Evolutionary conservation across 2,329 filamentous ascomycete species (phyloP).

Genomic region (Albifimbria verrucaria): DNA sequence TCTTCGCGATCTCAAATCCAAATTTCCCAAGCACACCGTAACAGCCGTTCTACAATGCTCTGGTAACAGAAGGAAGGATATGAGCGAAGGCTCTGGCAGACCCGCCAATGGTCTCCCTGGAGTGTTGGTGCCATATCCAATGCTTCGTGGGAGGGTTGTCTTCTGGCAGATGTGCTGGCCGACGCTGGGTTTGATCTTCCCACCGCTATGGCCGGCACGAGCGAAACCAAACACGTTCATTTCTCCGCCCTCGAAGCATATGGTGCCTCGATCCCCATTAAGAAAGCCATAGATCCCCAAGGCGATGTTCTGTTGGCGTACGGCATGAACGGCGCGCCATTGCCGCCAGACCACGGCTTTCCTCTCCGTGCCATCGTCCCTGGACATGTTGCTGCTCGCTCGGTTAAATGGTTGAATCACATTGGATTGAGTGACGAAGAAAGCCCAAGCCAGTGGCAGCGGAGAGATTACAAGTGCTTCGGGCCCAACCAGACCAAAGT

Average conservation of each 20-base stretch:
- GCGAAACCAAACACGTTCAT: constrained; percentile 48
- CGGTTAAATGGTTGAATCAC: constrained; percentile 66
- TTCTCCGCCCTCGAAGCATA: constrained; percentile 60
- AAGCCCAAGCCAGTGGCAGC: constrained; percentile 62
- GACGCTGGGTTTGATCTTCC: constrained; percentile 50
- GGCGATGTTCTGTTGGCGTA: constrained; percentile 66
- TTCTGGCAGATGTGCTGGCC: constrained; percentile 50
- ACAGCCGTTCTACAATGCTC: constrained; percentile 59
- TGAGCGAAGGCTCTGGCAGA: constrained; percentile 43
- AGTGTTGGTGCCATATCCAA: constrained; percentile 57
- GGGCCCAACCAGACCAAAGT: constrained; percentile 59
- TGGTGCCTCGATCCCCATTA: constrained; percentile 58
- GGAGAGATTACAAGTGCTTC: constrained; percentile 66
- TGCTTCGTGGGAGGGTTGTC: constrained; percentile 56
- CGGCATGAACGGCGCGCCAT: constrained; percentile 61
- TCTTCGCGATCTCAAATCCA: constrained; percentile 48
- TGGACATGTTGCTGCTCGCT: constrained; percentile 63
- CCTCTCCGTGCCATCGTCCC: constrained; percentile 61
- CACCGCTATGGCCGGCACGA: constrained; percentile 30
- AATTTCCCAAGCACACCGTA: constrained; percentile 48
- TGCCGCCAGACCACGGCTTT: constrained; percentile 65
- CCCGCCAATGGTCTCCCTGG: constrained; percentile 60
- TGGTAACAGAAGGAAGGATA: constrained; percentile 57
- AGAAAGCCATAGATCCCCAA: constrained; percentile 54
- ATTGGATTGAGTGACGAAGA: constrained; percentile 65